Evolutionary conservation across 129 eudicot species (phyloP), one percentile per base, ranked within the genome.

Genomic region (Pittosporum tobira): DNA sequence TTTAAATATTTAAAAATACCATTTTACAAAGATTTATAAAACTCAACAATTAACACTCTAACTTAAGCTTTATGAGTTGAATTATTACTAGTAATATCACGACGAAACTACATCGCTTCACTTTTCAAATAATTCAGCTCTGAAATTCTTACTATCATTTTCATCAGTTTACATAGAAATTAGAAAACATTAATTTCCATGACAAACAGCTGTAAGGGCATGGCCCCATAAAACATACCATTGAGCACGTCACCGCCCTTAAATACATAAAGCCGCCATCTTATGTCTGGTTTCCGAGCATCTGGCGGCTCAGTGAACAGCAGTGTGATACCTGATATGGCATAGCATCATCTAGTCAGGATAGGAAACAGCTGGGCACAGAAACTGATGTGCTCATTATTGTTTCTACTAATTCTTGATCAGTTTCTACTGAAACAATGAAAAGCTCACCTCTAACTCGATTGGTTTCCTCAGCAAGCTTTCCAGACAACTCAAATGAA

Each of bases 381-480:
- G 23, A 51, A 51, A 31, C 19, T 48, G 18, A 14, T 10, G 14
- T 19, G 38, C 31, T 22, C 14, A 56, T 22, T n/a, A 16, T n/a
- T n/a, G n/a, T 31, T 31, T 15, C 28, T 23, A 54, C 3, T 12
- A 30, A 29, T 27, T 13, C 5, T 34, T 34, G 13, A 34, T 34
- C 11, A 34, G 7, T 34, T 34, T 34, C 40, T 34, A 34, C 10
- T 40, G 30, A 62, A n/a, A 53, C 40, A 62, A 64, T 48, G 34
- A 23, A 49, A 42, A 34, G 10, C 52, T 72, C 73, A 93, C 99
- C 99, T 71, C 79, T 93, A 30, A 93, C 81, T 50, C 99, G 84
- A 73, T 93, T 93, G 48, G 99, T 93, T 65, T 93, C 99, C 7
- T 74, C 96, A 21, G 99, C 96, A 79, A 93, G 99, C 72, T 93